phyloP scores from a whole-genome alignment of 179 eudicot genomes.

The Silene coronaria region DNA sequence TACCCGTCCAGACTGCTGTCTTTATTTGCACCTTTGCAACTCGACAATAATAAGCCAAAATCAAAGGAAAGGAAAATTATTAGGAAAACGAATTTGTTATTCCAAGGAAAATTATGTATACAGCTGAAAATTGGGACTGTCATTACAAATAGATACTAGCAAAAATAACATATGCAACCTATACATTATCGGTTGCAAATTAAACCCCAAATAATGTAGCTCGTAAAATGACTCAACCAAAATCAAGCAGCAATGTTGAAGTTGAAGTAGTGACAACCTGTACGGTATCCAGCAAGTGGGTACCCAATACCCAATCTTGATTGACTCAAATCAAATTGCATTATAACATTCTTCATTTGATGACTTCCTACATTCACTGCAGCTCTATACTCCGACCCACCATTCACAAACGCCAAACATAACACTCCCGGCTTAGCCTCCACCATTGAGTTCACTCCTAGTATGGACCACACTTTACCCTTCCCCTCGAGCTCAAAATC shows the following conservation, averaged over 20 bases:
- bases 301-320: conserved; percentile 32
- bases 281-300: conserved; percentile 26
- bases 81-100: too few species aligned
- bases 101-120: too few species aligned
- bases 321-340: conserved; percentile 29
- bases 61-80: too few species aligned
- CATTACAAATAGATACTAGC: too few species aligned
- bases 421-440: conserved; percentile 37
- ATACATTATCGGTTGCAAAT: too few species aligned
- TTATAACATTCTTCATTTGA: conserved; percentile 31
- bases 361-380: conserved; percentile 29
- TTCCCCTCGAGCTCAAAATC: conserved; percentile 33
- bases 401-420: conserved; percentile 40
- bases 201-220: too few species aligned
- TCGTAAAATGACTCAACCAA: background rate
- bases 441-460: conserved; percentile 33
- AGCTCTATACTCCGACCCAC: conserved; percentile 30
- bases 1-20: too few species aligned
- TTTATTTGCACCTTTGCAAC: too few species aligned
- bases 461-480: conserved; percentile 27
- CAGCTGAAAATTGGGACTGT: too few species aligned
- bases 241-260: conserved; percentile 24
- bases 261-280: conserved; percentile 36
- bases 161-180: too few species aligned
- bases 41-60: too few species aligned